phyloP scores from a whole-genome alignment of 495 filamentous ascomycete species.

The Parathielavia appendiculata region DNA sequence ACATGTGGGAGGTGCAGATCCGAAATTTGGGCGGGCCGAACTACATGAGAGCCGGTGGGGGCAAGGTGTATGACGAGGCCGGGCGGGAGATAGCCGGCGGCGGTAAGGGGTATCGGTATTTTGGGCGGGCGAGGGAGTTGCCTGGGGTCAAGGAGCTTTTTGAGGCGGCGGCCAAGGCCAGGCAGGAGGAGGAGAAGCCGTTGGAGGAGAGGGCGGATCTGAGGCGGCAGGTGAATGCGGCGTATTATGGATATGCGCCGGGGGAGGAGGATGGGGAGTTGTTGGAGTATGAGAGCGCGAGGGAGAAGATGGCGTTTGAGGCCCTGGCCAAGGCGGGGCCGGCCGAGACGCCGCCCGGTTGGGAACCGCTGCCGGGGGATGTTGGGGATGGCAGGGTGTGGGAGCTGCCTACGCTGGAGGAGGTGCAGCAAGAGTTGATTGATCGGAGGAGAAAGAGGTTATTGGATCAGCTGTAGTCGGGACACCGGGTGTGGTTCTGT shows the following conservation, averaged over 20 bases:
- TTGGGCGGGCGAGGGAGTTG: conserved; percentile 82
- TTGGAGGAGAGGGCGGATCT: conserved; percentile 61
- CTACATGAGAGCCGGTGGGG: conserved; percentile 86
- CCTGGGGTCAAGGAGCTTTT: conserved; percentile 97
- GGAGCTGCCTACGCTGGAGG: conserved; percentile 78
- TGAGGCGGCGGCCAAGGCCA: conserved; percentile 62
- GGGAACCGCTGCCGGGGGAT: conserved; percentile 86
- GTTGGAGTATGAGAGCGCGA: conserved; percentile 72
- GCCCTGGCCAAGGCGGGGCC: conserved; percentile 40
- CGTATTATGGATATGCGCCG: conserved; percentile 91
- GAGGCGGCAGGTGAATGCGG: conserved; percentile 80
- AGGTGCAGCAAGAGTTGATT: conserved; percentile 88
- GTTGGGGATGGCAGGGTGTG: conserved; percentile 75
- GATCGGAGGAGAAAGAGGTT: conserved; percentile 77
- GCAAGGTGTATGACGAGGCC: conserved; percentile 80
- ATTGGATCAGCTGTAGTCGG: conserved; percentile 52
- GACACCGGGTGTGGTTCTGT: not conserved
- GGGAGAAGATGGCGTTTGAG: conserved; percentile 77
- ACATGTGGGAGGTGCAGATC: conserved; percentile 97
- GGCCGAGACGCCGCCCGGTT: conserved; percentile 51
- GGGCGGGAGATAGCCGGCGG: conserved; percentile 86
- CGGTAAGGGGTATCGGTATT: conserved; percentile 80
- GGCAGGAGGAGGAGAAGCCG: conserved; percentile 50
- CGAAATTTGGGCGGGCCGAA: conserved; percentile 91
- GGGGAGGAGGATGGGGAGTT: conserved; percentile 89